Evolutionary conservation across 306 rosid species (phyloP).

Genomic region (Glycine tomentella): DNA sequence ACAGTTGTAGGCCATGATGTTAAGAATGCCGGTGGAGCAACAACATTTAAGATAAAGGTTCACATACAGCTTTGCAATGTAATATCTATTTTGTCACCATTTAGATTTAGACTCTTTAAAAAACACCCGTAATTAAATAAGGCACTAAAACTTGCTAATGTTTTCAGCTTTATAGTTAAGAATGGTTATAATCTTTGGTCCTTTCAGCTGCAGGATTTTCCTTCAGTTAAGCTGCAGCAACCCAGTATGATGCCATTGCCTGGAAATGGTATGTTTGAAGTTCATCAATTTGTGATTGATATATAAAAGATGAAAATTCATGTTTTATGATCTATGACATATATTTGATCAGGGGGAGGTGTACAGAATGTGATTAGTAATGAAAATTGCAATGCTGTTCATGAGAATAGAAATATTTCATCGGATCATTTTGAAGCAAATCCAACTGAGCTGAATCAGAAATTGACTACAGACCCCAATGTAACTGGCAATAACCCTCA

Average conservation of each 20-base stretch:
- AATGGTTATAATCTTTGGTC: slow-evolving; percentile 14
- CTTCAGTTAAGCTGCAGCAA: slow-evolving; percentile 31
- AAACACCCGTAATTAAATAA: background rate
- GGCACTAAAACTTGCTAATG: background rate
- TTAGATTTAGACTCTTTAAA: background rate
- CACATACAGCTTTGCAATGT: background rate
- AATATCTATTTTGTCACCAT: background rate
- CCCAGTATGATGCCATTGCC: slow-evolving; percentile 1
- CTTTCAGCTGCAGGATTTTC: slow-evolving; percentile 37
- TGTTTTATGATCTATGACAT: background rate
- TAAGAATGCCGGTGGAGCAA: slow-evolving; percentile 27
- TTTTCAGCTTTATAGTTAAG: background rate
- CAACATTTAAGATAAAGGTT: background rate
- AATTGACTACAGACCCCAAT: slow-evolving; percentile 9
- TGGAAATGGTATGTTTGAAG: slow-evolving; percentile 51
- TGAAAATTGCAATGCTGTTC: slow-evolving; percentile 18
- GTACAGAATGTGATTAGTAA: slow-evolving; percentile 16
- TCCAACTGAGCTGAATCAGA: slow-evolving; percentile 34
- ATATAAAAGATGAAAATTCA: slow-evolving; percentile 19
- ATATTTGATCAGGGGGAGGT: background rate
- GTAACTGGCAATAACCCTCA: slow-evolving; percentile 19
- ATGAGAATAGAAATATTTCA: slow-evolving; percentile 17
- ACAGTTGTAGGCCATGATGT: slow-evolving; percentile 32
- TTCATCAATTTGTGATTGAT: slow-evolving; percentile 12
- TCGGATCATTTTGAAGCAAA: slow-evolving; percentile 6